A percentile compares a stretch with the other conserved stretches of the same genome.
These are phyloP conservation scores for Boletus subcaerulescens DNA, from an alignment of 768 basidiomycete genomes.

Conservation along the genomic window DNA sequence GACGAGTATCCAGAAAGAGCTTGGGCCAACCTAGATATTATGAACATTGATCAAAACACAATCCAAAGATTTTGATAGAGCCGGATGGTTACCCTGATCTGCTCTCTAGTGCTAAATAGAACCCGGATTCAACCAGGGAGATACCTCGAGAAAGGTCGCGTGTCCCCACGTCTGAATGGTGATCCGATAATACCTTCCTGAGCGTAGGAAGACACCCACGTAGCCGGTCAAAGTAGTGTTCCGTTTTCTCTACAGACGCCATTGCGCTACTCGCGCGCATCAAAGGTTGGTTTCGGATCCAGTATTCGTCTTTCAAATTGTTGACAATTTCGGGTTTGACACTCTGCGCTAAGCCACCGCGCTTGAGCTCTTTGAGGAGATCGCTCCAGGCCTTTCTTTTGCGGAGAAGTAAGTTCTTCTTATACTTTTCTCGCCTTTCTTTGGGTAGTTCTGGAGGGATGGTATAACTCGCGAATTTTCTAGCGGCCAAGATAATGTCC, in stretches of 20 bases:
- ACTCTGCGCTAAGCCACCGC: constrained; percentile 68
- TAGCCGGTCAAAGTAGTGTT: constrained; percentile 65
- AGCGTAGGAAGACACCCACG: constrained; percentile 64
- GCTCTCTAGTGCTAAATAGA: constrained; percentile 60
- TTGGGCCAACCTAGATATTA: constrained; percentile 14
- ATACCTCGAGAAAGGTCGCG: constrained; percentile 81
- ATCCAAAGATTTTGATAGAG: background rate
- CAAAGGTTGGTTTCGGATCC: constrained; percentile 65
- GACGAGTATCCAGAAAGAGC: constrained; percentile 14
- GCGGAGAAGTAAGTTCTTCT: constrained; percentile 70
- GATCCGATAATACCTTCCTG: constrained; percentile 56
- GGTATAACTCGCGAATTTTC: constrained; percentile 48
- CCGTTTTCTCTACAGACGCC: constrained; percentile 40
- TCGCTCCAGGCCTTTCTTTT: constrained; percentile 93
- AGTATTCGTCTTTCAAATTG: constrained; percentile 50
- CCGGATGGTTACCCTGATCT: constrained; percentile 56
- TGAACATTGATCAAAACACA: background rate
- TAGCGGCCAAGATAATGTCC: constrained; percentile 62
- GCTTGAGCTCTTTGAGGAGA: constrained; percentile 83
- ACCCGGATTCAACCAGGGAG: constrained; percentile 75
- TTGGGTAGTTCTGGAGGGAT: constrained; percentile 41
- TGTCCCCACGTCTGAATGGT: constrained; percentile 82
- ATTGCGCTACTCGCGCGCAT: constrained; percentile 25
- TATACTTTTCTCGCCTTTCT: constrained; percentile 58
- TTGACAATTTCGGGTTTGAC: constrained; percentile 68